Base-by-base conservation (phyloP, 257 asterid genomes). In the Striga asiatica region DNA sequence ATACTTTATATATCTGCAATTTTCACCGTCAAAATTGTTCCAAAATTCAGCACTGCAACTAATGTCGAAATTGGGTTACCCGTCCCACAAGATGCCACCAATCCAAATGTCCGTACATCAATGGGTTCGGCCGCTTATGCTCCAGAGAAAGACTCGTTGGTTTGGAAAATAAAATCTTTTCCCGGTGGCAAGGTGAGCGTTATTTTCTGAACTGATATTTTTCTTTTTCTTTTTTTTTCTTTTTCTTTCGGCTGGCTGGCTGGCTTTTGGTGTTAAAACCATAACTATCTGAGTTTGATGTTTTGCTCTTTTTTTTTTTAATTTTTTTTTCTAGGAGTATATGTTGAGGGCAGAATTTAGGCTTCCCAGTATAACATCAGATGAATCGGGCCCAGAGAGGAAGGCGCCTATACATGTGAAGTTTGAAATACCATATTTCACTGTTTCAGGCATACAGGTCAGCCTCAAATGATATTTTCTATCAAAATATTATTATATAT, bases 391-490 rank as follows among this genome's bases (percentile, higher is more conserved):
- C 25, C 94, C 95, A 0, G 99, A 92, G 78, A 84, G 94, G 73
- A 92, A 92, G 71, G 95, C 97, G 79, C 99, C 99, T 8, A 74
- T 92, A 11, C 75, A 88, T 58, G 94, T 92, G 67, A 92, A 88
- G 67, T 92, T 92, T 74, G 99, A 92, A 73, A 92, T 92, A 65
- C 99, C 99, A 11, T 92, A 92, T 75, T 92, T 88, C 73, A 92
- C 99, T 8, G 97, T 92, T 69, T 92, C 99, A 17, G 99, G 99
- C 56, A 92, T 92, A 69, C 99, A 92, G 95, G 99, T 76, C 59
- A 66, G 66, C 69, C 41, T 55, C 53, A 14, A 34, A 22, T 53
- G 8, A n/a, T n/a, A n/a, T n/a, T n/a, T n/a, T n/a, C n/a, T n/a
- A n/a, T n/a, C n/a, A n/a, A n/a, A n/a, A n/a, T n/a, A n/a, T n/a